A percentile compares a stretch with the other conserved stretches of the same genome.
Evolutionary conservation across 2,329 filamentous ascomycete species (phyloP).

Genomic region (Pyricularia pennisetigena): DNA sequence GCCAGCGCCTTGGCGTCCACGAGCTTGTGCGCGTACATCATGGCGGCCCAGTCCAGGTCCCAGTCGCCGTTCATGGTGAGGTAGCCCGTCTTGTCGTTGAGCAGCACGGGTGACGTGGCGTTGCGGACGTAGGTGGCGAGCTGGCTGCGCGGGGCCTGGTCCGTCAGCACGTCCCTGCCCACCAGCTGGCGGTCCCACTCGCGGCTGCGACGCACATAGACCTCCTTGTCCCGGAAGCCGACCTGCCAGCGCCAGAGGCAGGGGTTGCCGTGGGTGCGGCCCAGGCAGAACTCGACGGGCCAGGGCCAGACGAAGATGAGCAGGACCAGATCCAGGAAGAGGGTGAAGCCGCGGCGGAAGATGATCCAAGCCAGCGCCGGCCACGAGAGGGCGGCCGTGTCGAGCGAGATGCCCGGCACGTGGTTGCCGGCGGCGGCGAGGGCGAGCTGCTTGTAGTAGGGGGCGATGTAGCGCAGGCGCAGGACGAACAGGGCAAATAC

Average conservation of each 20-base stretch:
- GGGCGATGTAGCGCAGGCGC: constrained; percentile 58
- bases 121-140: constrained; percentile 53
- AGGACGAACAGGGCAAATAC: constrained; percentile 56
- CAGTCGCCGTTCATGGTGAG: constrained; percentile 76
- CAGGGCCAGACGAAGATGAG: constrained; percentile 61
- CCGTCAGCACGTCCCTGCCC: constrained; percentile 36
- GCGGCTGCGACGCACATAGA: constrained; percentile 70
- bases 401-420: constrained; percentile 55
- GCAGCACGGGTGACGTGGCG: constrained; percentile 57
- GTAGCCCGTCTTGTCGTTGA: constrained; percentile 77
- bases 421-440: constrained; percentile 53
- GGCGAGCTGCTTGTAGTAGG: constrained; percentile 59
- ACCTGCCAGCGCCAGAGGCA: constrained; percentile 62
- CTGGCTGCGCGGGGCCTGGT: constrained; percentile 38
- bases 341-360: constrained; percentile 47
- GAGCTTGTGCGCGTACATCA: constrained; percentile 63
- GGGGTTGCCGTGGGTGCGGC: constrained; percentile 48
- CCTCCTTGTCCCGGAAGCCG: constrained; percentile 70
- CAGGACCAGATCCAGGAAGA: constrained; percentile 66
- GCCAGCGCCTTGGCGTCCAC: constrained; percentile 51
- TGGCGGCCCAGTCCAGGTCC: constrained; percentile 77
- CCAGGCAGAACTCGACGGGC: constrained; percentile 63
- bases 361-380: constrained; percentile 46
- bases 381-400: constrained; percentile 46
- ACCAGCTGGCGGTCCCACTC: constrained; percentile 45